These are phyloP conservation scores for Nidularia pulvinata DNA, from an alignment of 768 basidiomycete genomes.

Conservation along the genomic window DNA sequence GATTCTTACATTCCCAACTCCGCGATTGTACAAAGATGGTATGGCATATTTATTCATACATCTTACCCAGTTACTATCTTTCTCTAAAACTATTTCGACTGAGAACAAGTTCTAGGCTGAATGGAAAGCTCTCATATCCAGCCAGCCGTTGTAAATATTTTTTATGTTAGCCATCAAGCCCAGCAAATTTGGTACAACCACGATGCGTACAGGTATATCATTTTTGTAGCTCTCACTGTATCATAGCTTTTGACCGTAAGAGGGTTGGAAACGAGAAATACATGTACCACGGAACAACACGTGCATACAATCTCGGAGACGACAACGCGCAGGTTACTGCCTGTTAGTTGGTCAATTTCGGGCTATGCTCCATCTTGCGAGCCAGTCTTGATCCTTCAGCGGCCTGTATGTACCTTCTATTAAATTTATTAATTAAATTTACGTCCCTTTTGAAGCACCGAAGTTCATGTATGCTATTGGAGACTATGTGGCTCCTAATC, in stretches of 20 bases:
- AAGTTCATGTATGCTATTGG: neutral
- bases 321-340: neutral
- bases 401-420: neutral
- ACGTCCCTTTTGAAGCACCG: neutral
- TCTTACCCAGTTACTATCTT: neutral
- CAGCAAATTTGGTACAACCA: slow-evolving; percentile 4
- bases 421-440: neutral
- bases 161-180: slow-evolving; percentile 4
- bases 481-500: neutral
- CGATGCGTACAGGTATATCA: slow-evolving; percentile 2
- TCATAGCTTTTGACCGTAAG: neutral
- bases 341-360: neutral
- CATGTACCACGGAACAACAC: slow-evolving; percentile 2
- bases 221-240: neutral
- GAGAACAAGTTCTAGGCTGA: neutral
- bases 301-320: slow-evolving; percentile 4
- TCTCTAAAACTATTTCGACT: neutral
- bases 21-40: slow-evolving; percentile 3
- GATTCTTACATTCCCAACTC: neutral
- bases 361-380: neutral
- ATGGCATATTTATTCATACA: neutral
- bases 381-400: neutral
- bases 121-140: neutral
- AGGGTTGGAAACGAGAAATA: slow-evolving; percentile 4
- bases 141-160: slow-evolving; percentile 3